phyloP scores from a whole-genome alignment of 805 yeast species.

The Ogataea nitratoaversa region DNA sequence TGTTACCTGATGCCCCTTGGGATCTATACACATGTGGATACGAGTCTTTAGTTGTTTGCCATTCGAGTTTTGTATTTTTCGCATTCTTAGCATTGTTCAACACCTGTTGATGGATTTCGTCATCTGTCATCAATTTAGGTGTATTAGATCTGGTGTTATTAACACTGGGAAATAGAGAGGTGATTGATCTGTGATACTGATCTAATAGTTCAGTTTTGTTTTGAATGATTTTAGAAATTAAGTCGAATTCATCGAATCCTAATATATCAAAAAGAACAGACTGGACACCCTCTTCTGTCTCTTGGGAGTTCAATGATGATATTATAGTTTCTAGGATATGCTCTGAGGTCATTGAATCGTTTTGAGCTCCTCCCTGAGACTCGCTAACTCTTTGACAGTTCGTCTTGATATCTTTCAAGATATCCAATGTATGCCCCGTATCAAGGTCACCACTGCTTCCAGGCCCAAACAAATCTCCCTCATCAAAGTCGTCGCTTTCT shows the following conservation, averaged over 20 bases:
- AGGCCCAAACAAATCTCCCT: constrained; percentile 2
- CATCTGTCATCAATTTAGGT: constrained; percentile 42
- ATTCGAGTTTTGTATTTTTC: constrained; percentile 44
- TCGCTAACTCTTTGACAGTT: constrained; percentile 26
- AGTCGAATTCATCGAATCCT: constrained; percentile 83
- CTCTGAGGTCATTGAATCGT: constrained; percentile 5
- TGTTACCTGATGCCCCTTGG: constrained; percentile 60
- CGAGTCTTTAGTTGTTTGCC: constrained; percentile 41
- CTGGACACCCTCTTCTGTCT: constrained; percentile 60
- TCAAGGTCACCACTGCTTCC: constrained; percentile 1
- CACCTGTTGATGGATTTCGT: constrained; percentile 52
- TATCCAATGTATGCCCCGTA: constrained; percentile 4
- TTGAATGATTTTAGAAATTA: constrained; percentile 61
- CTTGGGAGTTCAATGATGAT: constrained; percentile 31
- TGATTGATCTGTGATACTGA: constrained; percentile 12
- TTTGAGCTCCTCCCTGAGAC: constrained; percentile 20
- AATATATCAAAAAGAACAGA: constrained; percentile 70
- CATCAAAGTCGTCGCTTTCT: constrained; percentile 3
- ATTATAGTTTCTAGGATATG: constrained; percentile 29
- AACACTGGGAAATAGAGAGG: neutral
- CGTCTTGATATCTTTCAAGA: constrained; percentile 17
- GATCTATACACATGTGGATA: constrained; percentile 88
- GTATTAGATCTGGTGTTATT: constrained; percentile 1
- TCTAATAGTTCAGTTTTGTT: constrained; percentile 34
- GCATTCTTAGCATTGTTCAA: constrained; percentile 45